phyloP scores from a whole-genome alignment of 495 filamentous ascomycete species.

The Lindgomyces ingoldianus region DNA sequence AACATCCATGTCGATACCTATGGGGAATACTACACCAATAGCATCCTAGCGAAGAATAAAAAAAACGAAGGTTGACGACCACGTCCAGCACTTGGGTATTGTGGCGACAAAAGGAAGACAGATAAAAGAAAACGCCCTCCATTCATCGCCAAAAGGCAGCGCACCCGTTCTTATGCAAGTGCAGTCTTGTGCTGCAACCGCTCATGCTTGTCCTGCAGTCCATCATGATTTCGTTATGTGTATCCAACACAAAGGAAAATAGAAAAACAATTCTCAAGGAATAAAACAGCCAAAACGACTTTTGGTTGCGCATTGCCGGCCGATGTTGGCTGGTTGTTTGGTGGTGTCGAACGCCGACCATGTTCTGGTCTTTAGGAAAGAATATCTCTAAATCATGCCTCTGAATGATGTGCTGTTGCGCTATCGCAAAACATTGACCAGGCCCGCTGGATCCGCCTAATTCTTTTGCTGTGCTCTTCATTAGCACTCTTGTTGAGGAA shows the following conservation, averaged over 20 bases:
- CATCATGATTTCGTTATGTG: background rate
- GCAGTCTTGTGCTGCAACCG: background rate
- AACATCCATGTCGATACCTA: no score
- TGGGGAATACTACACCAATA: background rate
- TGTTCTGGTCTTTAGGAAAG: constrained; percentile 3
- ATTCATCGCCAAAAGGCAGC: background rate
- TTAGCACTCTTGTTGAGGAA: background rate
- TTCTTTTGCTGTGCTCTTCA: background rate
- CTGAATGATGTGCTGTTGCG: no score
- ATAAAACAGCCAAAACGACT: background rate
- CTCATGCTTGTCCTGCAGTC: background rate
- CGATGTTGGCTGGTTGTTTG: background rate
- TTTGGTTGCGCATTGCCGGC: constrained; percentile 7
- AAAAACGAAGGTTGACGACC: constrained; percentile 14
- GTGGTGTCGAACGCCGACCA: constrained; percentile 31
- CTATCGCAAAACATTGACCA: no score
- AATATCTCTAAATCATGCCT: constrained; percentile 3
- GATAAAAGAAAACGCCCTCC: background rate
- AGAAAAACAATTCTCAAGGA: background rate
- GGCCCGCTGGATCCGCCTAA: constrained; percentile 2
- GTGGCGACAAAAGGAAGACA: constrained; percentile 23
- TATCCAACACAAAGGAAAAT: background rate
- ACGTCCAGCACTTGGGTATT: constrained; percentile 34
- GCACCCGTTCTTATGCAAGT: background rate
- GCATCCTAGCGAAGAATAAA: background rate